Conservation (phyloP, 371 early-diverging fungal genomes). For the Syncephalastrum racemosum region DNA sequence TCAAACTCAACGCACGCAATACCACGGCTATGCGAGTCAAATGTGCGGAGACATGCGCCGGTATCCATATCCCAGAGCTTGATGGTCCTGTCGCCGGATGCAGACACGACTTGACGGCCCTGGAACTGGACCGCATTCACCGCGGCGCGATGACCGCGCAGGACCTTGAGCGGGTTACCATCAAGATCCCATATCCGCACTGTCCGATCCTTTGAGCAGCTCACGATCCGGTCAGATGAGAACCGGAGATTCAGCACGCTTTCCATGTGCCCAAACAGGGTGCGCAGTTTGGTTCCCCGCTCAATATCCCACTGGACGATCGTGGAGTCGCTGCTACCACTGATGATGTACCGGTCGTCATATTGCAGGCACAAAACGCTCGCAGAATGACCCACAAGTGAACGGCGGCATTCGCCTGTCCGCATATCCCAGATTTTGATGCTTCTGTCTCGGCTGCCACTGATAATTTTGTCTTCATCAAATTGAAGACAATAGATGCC, state of each 20-base stretch:
- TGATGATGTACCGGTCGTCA: slow-evolving; percentile 70
- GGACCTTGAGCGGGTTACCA: slow-evolving; percentile 45
- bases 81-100: slow-evolving; percentile 76
- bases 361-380: slow-evolving; percentile 86
- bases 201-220: slow-evolving; percentile 87
- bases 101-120: slow-evolving; percentile 65
- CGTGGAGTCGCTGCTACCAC: slow-evolving; percentile 82
- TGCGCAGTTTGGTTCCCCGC: slow-evolving; percentile 63
- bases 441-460: slow-evolving; percentile 83
- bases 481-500: slow-evolving; percentile 93
- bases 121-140: slow-evolving; percentile 77
- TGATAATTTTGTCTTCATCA: slow-evolving; percentile 66
- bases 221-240: slow-evolving; percentile 63
- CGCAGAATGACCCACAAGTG: slow-evolving; percentile 73
- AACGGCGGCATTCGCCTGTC: slow-evolving; percentile 55
- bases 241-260: slow-evolving; percentile 74
- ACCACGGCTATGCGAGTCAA: slow-evolving; percentile 65
- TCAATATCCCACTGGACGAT: slow-evolving; percentile 78
- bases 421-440: slow-evolving; percentile 83
- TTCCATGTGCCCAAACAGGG: slow-evolving; percentile 61
- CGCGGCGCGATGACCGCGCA: slow-evolving; percentile 64
- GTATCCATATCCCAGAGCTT: slow-evolving; percentile 68
- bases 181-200: slow-evolving; percentile 77
- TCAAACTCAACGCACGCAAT: slow-evolving; percentile 85
- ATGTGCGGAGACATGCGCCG: slow-evolving; percentile 52